A percentile compares a stretch with the other conserved stretches of the same genome.
phyloP scores from a whole-genome alignment of 164 flowering plant species.

The Aristolochia fimbriata region DNA sequence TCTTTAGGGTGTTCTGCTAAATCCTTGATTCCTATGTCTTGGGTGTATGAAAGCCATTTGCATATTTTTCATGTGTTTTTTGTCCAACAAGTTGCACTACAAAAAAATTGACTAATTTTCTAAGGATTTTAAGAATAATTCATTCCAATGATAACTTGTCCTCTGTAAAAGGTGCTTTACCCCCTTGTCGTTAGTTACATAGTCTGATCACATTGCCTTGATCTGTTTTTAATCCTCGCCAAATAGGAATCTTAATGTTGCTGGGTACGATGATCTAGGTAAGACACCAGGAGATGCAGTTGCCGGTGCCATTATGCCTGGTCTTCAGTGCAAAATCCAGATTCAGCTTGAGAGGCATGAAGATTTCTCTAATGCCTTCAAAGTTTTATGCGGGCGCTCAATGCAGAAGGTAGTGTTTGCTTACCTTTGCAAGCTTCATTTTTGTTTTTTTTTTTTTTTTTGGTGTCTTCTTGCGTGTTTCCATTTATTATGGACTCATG shows the following conservation, averaged over 20 bases:
- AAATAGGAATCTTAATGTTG: slow-evolving; percentile 81
- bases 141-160: no score
- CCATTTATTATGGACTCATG: slow-evolving; percentile 1
- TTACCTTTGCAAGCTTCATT: neutral
- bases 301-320: slow-evolving; percentile 41
- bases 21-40: no score
- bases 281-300: slow-evolving; percentile 39
- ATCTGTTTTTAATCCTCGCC: slow-evolving; percentile 1
- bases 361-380: slow-evolving; percentile 68
- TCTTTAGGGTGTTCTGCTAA: no score
- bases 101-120: no score
- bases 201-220: no score
- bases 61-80: no score
- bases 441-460: neutral
- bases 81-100: no score
- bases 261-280: slow-evolving; percentile 66
- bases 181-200: no score
- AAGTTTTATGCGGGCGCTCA: slow-evolving; percentile 70
- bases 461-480: neutral
- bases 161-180: no score
- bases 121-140: no score
- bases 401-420: slow-evolving; percentile 60
- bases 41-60: no score
- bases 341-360: slow-evolving; percentile 64
- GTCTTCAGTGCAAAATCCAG: slow-evolving; percentile 77